A percentile compares a stretch with the other conserved stretches of the same genome.
Evolutionary conservation across 352 stramenopile genomes (phyloP).

Genomic region (Pythium sukuiense): DNA sequence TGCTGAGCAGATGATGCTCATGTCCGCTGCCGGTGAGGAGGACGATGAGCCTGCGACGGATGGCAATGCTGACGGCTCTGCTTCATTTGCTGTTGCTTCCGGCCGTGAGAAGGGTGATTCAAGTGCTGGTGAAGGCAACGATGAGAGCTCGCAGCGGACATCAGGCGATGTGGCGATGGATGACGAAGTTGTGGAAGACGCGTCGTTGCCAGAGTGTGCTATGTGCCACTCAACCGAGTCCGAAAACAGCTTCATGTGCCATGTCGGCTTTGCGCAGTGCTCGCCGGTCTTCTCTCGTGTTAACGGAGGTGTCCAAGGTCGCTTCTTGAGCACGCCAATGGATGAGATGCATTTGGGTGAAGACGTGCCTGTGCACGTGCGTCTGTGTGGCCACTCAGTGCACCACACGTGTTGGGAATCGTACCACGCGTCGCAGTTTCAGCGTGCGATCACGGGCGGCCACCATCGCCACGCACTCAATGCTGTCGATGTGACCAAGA

Average conservation of each 20-base stretch:
- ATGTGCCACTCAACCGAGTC: constrained; percentile 86
- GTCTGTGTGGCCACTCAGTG: constrained; percentile 93
- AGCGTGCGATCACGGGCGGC: constrained; percentile 90
- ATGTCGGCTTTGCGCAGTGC: constrained; percentile 84
- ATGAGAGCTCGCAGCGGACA: constrained; percentile 29
- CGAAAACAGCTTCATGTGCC: constrained; percentile 85
- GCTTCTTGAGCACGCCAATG: constrained; percentile 71
- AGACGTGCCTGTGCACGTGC: constrained; percentile 79
- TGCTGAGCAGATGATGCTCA: constrained; percentile 70
- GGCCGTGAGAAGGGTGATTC: constrained; percentile 21
- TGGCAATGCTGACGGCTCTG: constrained; percentile 21
- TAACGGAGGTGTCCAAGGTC: constrained; percentile 53
- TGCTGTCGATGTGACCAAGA: constrained; percentile 95
- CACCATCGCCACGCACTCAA: constrained; percentile 92
- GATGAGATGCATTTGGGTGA: constrained; percentile 87
- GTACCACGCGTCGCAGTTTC: constrained; percentile 94
- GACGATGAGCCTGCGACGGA: constrained; percentile 46
- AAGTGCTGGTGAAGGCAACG: constrained; percentile 27
- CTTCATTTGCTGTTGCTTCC: background rate
- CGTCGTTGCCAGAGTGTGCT: constrained; percentile 58
- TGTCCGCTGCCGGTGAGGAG: constrained; percentile 44
- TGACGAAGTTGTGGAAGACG: constrained; percentile 28
- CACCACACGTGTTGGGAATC: constrained; percentile 95
- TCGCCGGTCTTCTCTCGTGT: constrained; percentile 70
- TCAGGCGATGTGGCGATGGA: constrained; percentile 48